Conservation (phyloP, 2,329 filamentous ascomycete genomes). For the Saccharata proteae region DNA sequence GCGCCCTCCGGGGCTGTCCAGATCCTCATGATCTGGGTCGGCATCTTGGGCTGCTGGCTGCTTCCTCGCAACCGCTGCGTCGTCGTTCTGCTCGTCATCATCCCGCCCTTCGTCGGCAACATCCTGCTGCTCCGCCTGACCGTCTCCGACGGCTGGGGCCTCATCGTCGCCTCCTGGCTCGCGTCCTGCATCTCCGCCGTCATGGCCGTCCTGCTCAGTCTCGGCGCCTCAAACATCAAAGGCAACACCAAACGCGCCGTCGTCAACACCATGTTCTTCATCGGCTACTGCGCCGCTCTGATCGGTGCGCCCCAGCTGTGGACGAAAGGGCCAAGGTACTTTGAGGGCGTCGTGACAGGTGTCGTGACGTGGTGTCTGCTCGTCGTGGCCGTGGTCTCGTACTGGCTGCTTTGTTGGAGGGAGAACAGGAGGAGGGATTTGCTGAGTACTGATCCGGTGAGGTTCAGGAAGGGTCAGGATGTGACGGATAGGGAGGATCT, state of each 20-base stretch:
- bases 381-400: slow-evolving; percentile 19
- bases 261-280: slow-evolving; percentile 38
- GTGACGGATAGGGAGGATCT: slow-evolving; percentile 26
- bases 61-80: slow-evolving; percentile 29
- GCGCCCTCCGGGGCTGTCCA: slow-evolving; percentile 38
- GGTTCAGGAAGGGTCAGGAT: slow-evolving; percentile 18
- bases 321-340: slow-evolving; percentile 33
- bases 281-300: slow-evolving; percentile 37
- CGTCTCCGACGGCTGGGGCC: slow-evolving; percentile 31
- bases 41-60: slow-evolving; percentile 25
- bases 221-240: slow-evolving; percentile 38
- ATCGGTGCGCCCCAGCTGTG: slow-evolving; percentile 39
- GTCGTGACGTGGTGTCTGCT: slow-evolving; percentile 34
- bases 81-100: slow-evolving; percentile 28
- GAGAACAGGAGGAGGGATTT: slow-evolving; percentile 24
- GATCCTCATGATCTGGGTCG: slow-evolving; percentile 35
- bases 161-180: slow-evolving; percentile 38
- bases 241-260: slow-evolving; percentile 40
- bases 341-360: slow-evolving; percentile 34
- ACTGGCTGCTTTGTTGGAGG: slow-evolving; percentile 22
- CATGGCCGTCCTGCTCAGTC: slow-evolving; percentile 31
- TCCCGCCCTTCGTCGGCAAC: slow-evolving; percentile 33
- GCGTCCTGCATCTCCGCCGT: slow-evolving; percentile 32
- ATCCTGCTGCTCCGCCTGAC: slow-evolving; percentile 33
- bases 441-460: slow-evolving; percentile 9